A percentile compares a stretch with the other conserved stretches of the same genome.
These are phyloP conservation scores for Penicillium macrosclerotiorum DNA, from an alignment of 495 filamentous ascomycete genomes.

Conservation along the genomic window DNA sequence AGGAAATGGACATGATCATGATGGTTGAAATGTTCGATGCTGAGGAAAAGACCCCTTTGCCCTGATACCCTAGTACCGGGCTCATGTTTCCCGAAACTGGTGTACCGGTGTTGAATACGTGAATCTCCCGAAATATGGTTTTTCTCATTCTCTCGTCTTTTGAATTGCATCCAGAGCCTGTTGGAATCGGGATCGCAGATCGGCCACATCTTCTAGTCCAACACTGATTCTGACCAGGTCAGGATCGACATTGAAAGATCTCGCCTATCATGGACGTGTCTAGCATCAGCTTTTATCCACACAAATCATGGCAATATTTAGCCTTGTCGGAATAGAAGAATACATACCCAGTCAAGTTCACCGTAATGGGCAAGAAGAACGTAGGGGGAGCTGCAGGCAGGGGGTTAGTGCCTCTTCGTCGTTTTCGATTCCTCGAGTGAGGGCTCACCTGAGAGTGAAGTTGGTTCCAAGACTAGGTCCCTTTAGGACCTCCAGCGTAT, in stretches of 20 bases:
- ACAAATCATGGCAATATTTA: too few relatives aligned
- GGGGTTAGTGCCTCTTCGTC: constrained; percentile 11
- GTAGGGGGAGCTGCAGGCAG: constrained; percentile 66
- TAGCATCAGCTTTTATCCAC: too few relatives aligned
- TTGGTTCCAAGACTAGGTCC: constrained; percentile 96
- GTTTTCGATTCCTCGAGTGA: neutral
- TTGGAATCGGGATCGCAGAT: constrained; percentile 52
- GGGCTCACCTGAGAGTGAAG: constrained; percentile 72
- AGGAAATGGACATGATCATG: neutral
- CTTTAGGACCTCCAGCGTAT: constrained; percentile 82
- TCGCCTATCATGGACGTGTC: constrained; percentile 65
- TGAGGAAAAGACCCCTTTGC: too few relatives aligned
- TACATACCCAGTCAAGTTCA: constrained; percentile 81
- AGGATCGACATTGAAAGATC: constrained; percentile 70
- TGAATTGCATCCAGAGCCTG: constrained; percentile 48
- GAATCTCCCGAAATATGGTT: neutral
- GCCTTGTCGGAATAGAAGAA: neutral
- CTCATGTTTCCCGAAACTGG: too few relatives aligned
- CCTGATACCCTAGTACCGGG: too few relatives aligned
- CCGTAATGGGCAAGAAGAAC: constrained; percentile 87
- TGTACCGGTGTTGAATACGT: constrained; percentile 6
- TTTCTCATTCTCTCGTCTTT: constrained; percentile 12
- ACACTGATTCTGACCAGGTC: constrained; percentile 85
- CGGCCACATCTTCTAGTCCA: constrained; percentile 75
- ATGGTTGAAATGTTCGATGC: too few relatives aligned